Evolutionary conservation across 2,329 filamentous ascomycete species (phyloP), one percentile per base, ranked within the genome.

Genomic region (Penicillium palitans): DNA sequence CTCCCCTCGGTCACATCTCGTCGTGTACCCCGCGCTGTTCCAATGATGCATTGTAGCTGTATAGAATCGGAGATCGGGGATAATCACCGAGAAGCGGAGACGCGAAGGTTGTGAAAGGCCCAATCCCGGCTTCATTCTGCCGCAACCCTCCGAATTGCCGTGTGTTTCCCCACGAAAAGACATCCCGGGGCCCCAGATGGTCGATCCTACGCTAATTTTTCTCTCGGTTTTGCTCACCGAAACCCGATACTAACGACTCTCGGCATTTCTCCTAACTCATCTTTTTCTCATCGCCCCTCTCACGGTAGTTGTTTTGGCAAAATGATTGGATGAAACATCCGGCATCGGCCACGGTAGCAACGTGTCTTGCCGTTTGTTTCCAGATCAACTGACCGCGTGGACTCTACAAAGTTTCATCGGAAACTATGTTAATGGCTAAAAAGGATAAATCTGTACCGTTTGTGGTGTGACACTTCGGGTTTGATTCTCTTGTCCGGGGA

Each of bases 51-150:
- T 29, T 31, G 12, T 17, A 45, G 15, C n/a, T 55, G 40, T 51
- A 55, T 61, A 58, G 41, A 61, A 50, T 68, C 72, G 72, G 71
- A 61, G 35, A 66, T 73, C 72, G 72, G 71, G 45, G 41, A 49
- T 42, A 54, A 73, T 69, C 57, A 59, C 70, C 72, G 72, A 72
- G 9, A 42, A 19, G 25, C 48, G 35, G 27, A 52, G 49, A 50
- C 25, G 17, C 27, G 13, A 39, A 25, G 41, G 37, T 41, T 27
- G 29, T 45, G 24, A 41, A 8, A 41, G 15, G 21, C 6, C 9
- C n/a, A 24, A 13, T 39, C 12, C 21, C 31, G 47, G 19, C 17
- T 19, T 25, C 8, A 10, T 25, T 25, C 24, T 50, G 40, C 40
- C 40, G 13, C 4, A 9, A 25, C 15, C 1, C 7, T 42, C 40